These are phyloP conservation scores for Tribonema minus DNA, from an alignment of 108 stramenopile species.

Conservation along the genomic window DNA sequence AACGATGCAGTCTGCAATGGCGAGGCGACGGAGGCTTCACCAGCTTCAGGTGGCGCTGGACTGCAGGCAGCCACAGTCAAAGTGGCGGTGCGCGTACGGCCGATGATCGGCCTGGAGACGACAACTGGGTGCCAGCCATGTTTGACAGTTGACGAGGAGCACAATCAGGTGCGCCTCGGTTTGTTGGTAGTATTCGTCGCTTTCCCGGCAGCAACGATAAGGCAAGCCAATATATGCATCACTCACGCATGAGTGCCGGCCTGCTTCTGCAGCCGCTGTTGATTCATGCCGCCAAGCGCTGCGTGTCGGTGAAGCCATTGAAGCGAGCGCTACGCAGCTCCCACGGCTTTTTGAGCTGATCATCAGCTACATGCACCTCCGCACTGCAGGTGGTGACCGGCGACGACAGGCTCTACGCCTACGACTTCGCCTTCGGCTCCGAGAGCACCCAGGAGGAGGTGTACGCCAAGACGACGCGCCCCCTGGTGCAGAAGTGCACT, in stretches of 20 bases:
- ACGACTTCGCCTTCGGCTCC: slow-evolving; percentile 49
- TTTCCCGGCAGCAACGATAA: background rate
- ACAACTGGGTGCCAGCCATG: slow-evolving; percentile 18
- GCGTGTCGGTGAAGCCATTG: background rate
- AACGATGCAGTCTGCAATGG: background rate
- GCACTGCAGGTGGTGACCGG: background rate
- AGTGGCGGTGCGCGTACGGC: slow-evolving; percentile 29
- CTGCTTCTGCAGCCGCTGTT: background rate
- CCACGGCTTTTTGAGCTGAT: background rate
- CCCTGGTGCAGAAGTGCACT: slow-evolving; percentile 68
- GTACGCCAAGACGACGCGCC: slow-evolving; percentile 62
- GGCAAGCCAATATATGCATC: background rate
- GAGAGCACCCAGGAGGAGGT: slow-evolving; percentile 54
- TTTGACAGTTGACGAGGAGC: slow-evolving; percentile 15
- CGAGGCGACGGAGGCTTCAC: background rate
- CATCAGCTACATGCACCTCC: background rate
- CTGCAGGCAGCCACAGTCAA: slow-evolving; percentile 7
- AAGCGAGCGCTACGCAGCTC: background rate
- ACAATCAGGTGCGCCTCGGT: slow-evolving; percentile 12
- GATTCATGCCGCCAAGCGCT: background rate
- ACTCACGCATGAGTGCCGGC: background rate
- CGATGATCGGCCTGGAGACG: slow-evolving; percentile 20
- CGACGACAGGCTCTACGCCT: slow-evolving; percentile 31
- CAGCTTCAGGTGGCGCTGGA: background rate
- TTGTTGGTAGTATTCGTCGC: background rate